Evolutionary conservation across 108 stramenopile species (phyloP).

Genomic region (Fragilaria crotonensis): DNA sequence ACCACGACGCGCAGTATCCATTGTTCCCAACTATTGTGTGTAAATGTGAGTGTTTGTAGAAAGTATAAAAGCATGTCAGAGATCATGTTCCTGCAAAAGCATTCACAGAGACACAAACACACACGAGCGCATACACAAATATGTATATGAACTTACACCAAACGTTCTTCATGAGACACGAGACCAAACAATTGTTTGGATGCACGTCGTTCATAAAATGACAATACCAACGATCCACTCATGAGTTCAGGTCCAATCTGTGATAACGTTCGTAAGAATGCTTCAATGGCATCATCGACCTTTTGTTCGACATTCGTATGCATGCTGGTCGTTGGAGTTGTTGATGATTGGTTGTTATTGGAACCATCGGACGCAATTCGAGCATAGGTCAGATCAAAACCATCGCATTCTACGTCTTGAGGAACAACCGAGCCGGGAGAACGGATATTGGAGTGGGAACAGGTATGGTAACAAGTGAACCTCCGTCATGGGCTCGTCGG

Average conservation of each 20-base stretch:
- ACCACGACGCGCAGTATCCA: constrained; percentile 80
- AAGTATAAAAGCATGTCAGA: background rate
- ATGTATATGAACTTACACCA: constrained; percentile 42
- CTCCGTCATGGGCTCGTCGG: too few relatives aligned
- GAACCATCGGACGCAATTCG: constrained; percentile 47
- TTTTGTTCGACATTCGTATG: constrained; percentile 63
- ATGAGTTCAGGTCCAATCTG: constrained; percentile 80
- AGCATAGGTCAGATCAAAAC: constrained; percentile 72
- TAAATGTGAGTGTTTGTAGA: background rate
- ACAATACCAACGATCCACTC: constrained; percentile 38
- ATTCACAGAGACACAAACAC: too few relatives aligned
- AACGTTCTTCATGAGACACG: constrained; percentile 74
- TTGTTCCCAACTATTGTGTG: constrained; percentile 58
- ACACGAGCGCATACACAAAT: too few relatives aligned
- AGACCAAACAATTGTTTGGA: constrained; percentile 76
- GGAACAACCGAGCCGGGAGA: constrained; percentile 77
- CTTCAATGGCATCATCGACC: constrained; percentile 73
- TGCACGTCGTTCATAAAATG: constrained; percentile 73
- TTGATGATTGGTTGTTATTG: background rate
- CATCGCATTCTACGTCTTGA: constrained; percentile 73
- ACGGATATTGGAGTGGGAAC: constrained; percentile 64
- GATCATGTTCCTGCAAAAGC: background rate
- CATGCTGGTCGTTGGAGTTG: constrained; percentile 16
- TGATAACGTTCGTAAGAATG: constrained; percentile 57
- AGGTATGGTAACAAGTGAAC: too few relatives aligned